Evolutionary conservation across 495 filamentous ascomycete species (phyloP).

Genomic region (Parachaetomium inaequale): DNA sequence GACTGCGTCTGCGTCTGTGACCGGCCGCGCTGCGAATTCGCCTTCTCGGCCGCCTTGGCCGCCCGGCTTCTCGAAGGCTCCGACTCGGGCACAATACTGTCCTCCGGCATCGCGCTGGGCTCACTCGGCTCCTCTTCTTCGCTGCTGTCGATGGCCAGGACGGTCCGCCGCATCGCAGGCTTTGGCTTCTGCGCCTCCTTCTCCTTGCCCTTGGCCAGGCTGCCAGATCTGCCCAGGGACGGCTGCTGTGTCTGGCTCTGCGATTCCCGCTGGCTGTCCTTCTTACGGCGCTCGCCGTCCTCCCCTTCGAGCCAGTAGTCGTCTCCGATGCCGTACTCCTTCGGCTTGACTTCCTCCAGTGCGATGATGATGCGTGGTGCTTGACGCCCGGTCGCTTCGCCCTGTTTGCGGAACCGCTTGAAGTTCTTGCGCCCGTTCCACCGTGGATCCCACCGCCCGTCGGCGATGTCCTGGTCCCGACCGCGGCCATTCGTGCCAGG

Average conservation of each 20-base stretch:
- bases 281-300: constrained; percentile 25
- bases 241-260: constrained; percentile 23
- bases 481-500: constrained; percentile 19
- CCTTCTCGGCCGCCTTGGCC: constrained; percentile 34
- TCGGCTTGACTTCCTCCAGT: constrained; percentile 73
- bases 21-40: constrained; percentile 21
- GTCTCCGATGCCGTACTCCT: constrained; percentile 80
- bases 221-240: background rate
- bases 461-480: constrained; percentile 45
- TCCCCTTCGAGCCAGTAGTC: constrained; percentile 68
- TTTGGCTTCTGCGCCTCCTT: background rate
- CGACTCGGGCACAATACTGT: constrained; percentile 6
- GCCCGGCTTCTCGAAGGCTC: constrained; percentile 29
- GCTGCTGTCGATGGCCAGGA: constrained; percentile 37
- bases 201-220: constrained; percentile 9
- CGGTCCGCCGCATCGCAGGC: constrained; percentile 18
- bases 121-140: constrained; percentile 31
- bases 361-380: constrained; percentile 64
- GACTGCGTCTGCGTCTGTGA: constrained; percentile 29
- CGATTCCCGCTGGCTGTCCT: constrained; percentile 27
- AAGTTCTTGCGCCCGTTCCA: constrained; percentile 99
- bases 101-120: background rate
- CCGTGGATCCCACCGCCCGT: constrained; percentile 74
- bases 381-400: constrained; percentile 46
- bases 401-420: constrained; percentile 76